Evolutionary conservation across 1,284 basidiomycete genomes (phyloP).

Genomic region (Microstroma glucosiphilum): DNA sequence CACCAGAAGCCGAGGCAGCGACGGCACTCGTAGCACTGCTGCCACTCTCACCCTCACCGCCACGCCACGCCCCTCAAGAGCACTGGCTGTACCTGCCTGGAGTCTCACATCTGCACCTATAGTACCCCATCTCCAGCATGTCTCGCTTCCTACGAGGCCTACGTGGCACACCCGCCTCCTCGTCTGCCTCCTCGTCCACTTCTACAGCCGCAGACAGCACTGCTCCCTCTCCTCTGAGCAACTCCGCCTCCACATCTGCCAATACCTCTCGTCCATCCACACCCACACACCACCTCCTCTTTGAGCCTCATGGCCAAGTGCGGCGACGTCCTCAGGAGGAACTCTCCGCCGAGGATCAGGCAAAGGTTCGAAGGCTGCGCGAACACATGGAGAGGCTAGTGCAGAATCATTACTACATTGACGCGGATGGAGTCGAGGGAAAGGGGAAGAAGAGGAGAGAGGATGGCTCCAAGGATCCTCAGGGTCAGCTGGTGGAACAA

Average conservation of each 20-base stretch:
- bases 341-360: neutral
- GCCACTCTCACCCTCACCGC: too few relatives aligned
- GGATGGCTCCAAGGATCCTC: neutral
- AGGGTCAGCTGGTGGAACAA: neutral
- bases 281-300: neutral
- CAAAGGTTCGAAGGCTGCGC: neutral
- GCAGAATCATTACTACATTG: neutral
- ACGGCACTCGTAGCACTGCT: too few relatives aligned
- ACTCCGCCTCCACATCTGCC: too few relatives aligned
- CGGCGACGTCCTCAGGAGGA: neutral
- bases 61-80: too few relatives aligned
- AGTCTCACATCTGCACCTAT: too few relatives aligned
- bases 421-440: neutral
- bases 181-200: neutral
- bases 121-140: too few relatives aligned
- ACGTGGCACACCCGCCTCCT: neutral
- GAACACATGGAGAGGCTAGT: neutral
- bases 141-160: too few relatives aligned
- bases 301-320: neutral
- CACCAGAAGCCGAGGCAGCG: too few relatives aligned
- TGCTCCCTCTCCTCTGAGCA: neutral
- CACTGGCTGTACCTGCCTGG: too few relatives aligned
- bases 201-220: constrained; percentile 1
- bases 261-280: neutral
- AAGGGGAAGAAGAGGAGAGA: neutral